Evolutionary conservation across 495 filamentous ascomycete species (phyloP).

Genomic region (Pyronema domesticum): DNA sequence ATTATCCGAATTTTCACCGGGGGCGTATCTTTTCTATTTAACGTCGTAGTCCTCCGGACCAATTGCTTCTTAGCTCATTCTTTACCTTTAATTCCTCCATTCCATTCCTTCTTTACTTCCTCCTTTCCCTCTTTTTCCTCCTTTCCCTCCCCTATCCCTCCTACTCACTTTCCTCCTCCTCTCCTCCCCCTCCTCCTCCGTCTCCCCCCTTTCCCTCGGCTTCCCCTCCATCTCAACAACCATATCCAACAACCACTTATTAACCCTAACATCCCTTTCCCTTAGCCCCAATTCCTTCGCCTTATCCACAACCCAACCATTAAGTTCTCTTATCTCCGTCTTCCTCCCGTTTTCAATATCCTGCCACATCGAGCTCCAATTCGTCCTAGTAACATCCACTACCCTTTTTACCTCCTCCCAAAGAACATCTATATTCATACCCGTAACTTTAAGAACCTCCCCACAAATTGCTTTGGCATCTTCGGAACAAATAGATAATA

Average conservation of each 20-base stretch:
- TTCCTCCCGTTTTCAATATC: slow-evolving; percentile 43
- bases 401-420: slow-evolving; percentile 38
- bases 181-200: neutral
- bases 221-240: slow-evolving; percentile 29
- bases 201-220: neutral
- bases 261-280: slow-evolving; percentile 35
- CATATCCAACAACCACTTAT: slow-evolving; percentile 44
- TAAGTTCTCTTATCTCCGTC: slow-evolving; percentile 72
- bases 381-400: slow-evolving; percentile 42
- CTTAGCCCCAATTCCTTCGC: slow-evolving; percentile 46
- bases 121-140: too few species aligned
- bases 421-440: slow-evolving; percentile 37
- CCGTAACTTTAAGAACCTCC: slow-evolving; percentile 49
- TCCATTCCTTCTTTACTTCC: too few species aligned
- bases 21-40: too few species aligned
- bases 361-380: slow-evolving; percentile 66
- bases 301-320: slow-evolving; percentile 59
- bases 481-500: slow-evolving; percentile 40
- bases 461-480: slow-evolving; percentile 40
- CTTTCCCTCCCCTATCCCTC: too few species aligned
- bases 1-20: too few species aligned
- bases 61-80: too few species aligned
- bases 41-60: too few species aligned
- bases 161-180: too few species aligned
- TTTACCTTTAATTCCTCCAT: too few species aligned